A percentile compares a stretch with the other conserved stretches of the same genome.
phyloP scores from a whole-genome alignment of 2,329 filamentous ascomycete genomes.

The Monosporascus ibericus region DNA sequence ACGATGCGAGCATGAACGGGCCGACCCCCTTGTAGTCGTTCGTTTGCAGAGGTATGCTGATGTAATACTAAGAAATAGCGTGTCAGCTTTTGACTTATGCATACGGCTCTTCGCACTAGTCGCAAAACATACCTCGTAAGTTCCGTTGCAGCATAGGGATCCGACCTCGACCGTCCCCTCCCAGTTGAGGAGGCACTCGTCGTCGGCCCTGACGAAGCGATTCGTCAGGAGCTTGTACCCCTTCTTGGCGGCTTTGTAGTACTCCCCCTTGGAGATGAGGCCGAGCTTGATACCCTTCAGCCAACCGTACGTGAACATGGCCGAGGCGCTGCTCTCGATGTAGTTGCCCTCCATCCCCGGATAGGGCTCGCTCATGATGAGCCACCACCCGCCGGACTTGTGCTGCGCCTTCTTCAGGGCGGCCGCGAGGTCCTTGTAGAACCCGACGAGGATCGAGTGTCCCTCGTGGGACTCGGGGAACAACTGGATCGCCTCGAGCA shows the following conservation, averaged over 20 bases:
- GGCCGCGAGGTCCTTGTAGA: conserved; percentile 34
- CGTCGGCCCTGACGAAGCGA: conserved; percentile 37
- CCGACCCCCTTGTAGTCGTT: conserved; percentile 34
- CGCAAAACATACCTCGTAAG: conserved; percentile 37
- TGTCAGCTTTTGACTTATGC: conserved; percentile 1
- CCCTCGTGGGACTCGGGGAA: conserved; percentile 31
- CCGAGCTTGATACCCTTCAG: conserved; percentile 39
- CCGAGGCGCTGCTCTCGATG: conserved; percentile 52
- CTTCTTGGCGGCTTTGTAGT: conserved; percentile 32
- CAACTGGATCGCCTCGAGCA: conserved; percentile 41
- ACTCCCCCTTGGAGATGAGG: conserved; percentile 23
- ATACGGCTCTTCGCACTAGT: background rate
- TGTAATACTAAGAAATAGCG: conserved; percentile 31
- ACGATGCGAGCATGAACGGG: conserved; percentile 32
- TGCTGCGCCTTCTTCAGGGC: conserved; percentile 38
- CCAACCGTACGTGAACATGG: conserved; percentile 51
- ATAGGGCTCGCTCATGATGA: conserved; percentile 46
- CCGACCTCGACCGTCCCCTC: conserved; percentile 47
- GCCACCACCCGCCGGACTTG: conserved; percentile 47
- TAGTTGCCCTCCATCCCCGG: conserved; percentile 47
- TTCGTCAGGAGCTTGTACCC: conserved; percentile 38
- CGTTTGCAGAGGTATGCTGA: conserved; percentile 28
- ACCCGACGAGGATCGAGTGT: conserved; percentile 29
- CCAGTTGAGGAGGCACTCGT: conserved; percentile 42
- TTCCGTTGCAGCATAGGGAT: conserved; percentile 39